Percentiles rank a stretch among this genome's conserved stretches.
phyloP scores from a whole-genome alignment of 495 filamentous ascomycete genomes.

The Aspergillus incahuasiensis region DNA sequence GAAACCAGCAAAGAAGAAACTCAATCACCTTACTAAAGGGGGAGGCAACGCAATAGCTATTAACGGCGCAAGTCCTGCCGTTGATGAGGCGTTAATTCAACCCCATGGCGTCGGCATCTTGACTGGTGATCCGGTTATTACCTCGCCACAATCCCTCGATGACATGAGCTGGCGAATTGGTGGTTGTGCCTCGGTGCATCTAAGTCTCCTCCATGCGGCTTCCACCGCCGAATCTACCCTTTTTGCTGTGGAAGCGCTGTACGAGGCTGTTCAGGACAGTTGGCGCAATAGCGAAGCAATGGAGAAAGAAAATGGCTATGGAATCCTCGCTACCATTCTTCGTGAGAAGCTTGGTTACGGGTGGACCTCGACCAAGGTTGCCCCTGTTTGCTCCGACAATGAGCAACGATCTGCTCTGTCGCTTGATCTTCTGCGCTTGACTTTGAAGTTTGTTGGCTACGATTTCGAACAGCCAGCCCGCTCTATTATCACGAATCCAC shows the following conservation, averaged over 20 bases:
- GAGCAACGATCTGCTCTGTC: conserved; percentile 60
- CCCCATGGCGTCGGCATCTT: conserved; percentile 75
- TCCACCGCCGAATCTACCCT: conserved; percentile 61
- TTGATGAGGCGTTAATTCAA: conserved; percentile 80
- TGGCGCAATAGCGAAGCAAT: conserved; percentile 99
- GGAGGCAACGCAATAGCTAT: conserved; percentile 76
- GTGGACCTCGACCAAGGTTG: conserved; percentile 33
- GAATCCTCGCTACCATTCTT: conserved; percentile 73
- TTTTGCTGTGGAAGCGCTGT: conserved; percentile 76
- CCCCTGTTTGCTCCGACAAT: conserved; percentile 25
- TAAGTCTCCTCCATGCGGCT: conserved; percentile 79
- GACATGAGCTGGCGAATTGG: conserved; percentile 90
- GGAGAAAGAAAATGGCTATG: conserved; percentile 92
- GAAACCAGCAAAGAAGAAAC: conserved; percentile 62
- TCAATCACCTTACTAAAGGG: conserved; percentile 66
- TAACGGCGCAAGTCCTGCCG: conserved; percentile 80
- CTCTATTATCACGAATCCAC: conserved; percentile 90
- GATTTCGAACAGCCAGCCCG: conserved; percentile 67
- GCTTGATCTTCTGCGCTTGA: conserved; percentile 65
- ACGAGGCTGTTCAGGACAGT: conserved; percentile 76
- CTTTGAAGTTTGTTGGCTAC: conserved; percentile 86
- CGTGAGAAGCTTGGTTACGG: conserved; percentile 64
- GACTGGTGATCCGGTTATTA: conserved; percentile 77
- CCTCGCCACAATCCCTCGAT: conserved; percentile 76
- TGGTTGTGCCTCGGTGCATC: conserved; percentile 75